Evolutionary conservation across 2,329 filamentous ascomycete genomes (phyloP), one percentile per base, ranked within the genome.

Genomic region (Xylaria multiplex): DNA sequence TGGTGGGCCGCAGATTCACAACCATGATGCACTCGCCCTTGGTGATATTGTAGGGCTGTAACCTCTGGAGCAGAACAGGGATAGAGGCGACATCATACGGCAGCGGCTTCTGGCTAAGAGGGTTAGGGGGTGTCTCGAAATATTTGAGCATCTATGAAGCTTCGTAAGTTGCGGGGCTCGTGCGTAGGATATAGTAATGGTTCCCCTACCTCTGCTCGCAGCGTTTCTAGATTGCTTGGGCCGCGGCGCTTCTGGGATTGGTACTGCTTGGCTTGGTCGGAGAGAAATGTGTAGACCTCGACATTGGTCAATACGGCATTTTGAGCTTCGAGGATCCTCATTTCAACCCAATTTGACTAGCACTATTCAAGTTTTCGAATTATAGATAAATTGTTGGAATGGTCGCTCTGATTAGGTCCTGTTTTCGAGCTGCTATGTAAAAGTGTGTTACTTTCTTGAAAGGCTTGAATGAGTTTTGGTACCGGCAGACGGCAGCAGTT

Each of bases 281-380:
- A 79, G 45, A 93, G 79, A 72, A 92, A 90, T 63, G 85, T 82
- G 73, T 89, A 89, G 69, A 93, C 90, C 81, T 93, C 91, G 70
- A 87, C 90, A 77, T 93, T 93, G 76, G 88, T 87, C 74, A 93
- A 82, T 48, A 90, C 84, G 5, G 89, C 90, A 35, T 87, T 87
- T 76, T 93, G 90, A 2, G 90, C 82, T 74, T 91, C 90, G 72
- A 93, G 80, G 74, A 93, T 86, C 85, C 92, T 90, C 88, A 90
- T 89, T 6, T n/a, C 62, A 46, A 35, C 7, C 19, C 5, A 40
- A 14, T 5, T 16, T 2, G 35, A 22, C 30, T 24, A 22, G 32
- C 50, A 37, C 40, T n/a, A 16, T 14, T 14, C 22, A 11, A 14
- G n/a, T 2, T 19, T 14, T 35, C 8, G 32, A 35, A 27, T 35